phyloP scores from a whole-genome alignment of 768 basidiomycete species.

The Flagelloscypha sp. region DNA sequence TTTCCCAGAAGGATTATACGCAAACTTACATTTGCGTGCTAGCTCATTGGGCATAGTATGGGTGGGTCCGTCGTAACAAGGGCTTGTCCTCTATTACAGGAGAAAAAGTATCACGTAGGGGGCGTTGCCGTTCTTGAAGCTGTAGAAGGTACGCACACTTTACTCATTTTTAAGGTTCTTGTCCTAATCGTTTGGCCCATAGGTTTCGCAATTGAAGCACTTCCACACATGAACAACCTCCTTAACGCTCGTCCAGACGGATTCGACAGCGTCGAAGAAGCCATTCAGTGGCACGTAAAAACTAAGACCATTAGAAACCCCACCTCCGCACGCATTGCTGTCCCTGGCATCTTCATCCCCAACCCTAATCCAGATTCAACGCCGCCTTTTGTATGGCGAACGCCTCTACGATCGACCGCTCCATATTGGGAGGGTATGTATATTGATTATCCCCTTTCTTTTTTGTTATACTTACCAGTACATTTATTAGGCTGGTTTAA shows the following conservation, averaged over 20 bases:
- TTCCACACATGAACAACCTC: constrained; percentile 87
- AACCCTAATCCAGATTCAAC: constrained; percentile 25
- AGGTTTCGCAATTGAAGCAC: constrained; percentile 90
- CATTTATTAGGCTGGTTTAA: constrained; percentile 68
- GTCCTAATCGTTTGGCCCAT: constrained; percentile 1
- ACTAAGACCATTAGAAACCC: constrained; percentile 79
- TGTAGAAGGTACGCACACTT: constrained; percentile 64
- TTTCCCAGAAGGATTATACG: neutral
- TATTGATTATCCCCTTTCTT: neutral
- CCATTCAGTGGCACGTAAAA: constrained; percentile 90
- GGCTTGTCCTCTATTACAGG: constrained; percentile 57
- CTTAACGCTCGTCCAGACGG: constrained; percentile 80
- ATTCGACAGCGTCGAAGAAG: constrained; percentile 77
- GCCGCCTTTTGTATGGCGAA: constrained; percentile 66
- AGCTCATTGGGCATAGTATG: constrained; percentile 95
- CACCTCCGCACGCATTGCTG: constrained; percentile 79
- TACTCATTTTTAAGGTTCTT: neutral
- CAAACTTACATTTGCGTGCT: constrained; percentile 1
- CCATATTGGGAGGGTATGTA: constrained; percentile 82
- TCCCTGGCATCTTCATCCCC: constrained; percentile 68
- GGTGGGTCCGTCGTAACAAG: constrained; percentile 85
- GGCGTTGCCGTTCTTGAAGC: constrained; percentile 83
- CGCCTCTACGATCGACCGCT: constrained; percentile 74
- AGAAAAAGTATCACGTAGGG: constrained; percentile 58
- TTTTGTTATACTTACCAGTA: neutral